phyloP scores from a whole-genome alignment of 192 early-diverging fungal species.

The Backusella mclennaniae region DNA sequence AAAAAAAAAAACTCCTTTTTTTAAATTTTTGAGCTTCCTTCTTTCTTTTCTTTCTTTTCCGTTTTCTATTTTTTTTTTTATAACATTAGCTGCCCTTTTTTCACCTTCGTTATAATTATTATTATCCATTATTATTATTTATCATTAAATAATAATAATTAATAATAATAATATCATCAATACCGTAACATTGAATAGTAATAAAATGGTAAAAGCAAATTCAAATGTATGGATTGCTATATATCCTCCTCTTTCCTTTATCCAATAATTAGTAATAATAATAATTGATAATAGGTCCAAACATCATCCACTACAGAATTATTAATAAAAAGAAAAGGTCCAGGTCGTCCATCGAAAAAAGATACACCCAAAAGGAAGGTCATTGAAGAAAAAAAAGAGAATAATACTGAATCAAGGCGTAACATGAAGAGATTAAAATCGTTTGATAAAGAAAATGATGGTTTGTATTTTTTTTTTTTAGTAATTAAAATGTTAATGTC shows the following conservation, averaged over 20 bases:
- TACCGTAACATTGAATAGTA: neutral
- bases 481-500: neutral
- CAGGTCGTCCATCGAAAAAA: slow-evolving; percentile 13
- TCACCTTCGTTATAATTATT: neutral
- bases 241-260: neutral
- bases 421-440: neutral
- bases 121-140: neutral
- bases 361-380: neutral
- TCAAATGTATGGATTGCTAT: neutral
- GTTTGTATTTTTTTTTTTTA: neutral
- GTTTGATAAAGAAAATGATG: slow-evolving; percentile 2
- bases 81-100: neutral
- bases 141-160: neutral
- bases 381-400: neutral
- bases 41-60: neutral
- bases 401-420: neutral
- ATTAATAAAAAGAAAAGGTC: neutral
- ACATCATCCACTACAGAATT: neutral
- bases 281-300: neutral
- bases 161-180: neutral
- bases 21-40: neutral
- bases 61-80: neutral
- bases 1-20: neutral
- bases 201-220: neutral
- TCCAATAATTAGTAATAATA: neutral